These are phyloP conservation scores for Didymella segeticola DNA, from an alignment of 2,329 filamentous ascomycete genomes.

Conservation along the genomic window DNA sequence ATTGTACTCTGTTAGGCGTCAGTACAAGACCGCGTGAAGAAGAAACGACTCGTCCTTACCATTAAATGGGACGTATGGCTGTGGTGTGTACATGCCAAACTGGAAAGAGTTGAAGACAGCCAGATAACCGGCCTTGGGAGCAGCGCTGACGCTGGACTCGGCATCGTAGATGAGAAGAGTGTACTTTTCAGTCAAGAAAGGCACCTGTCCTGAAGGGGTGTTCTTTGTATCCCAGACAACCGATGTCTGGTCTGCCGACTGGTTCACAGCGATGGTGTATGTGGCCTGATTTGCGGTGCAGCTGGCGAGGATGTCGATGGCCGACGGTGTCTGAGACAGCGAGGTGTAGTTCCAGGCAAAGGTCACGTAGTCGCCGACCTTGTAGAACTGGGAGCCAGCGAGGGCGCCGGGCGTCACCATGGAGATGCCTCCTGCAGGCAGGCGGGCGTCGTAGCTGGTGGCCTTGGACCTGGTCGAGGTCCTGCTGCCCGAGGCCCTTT, in stretches of 20 bases:
- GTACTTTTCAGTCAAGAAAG: slow-evolving; percentile 66
- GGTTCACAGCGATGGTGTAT: slow-evolving; percentile 68
- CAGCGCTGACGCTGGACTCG: slow-evolving; percentile 58
- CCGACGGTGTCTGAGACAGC: slow-evolving; percentile 63
- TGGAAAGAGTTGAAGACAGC: slow-evolving; percentile 58
- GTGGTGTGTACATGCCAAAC: slow-evolving; percentile 69
- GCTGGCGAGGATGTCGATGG: slow-evolving; percentile 67
- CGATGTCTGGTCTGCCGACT: slow-evolving; percentile 59
- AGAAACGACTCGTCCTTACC: slow-evolving; percentile 56
- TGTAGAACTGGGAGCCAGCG: slow-evolving; percentile 65
- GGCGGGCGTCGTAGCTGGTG: slow-evolving; percentile 58
- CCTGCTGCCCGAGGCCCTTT: slow-evolving; percentile 26
- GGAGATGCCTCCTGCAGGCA: slow-evolving; percentile 64
- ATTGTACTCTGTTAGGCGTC: slow-evolving; percentile 52
- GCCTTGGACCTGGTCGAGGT: slow-evolving; percentile 29
- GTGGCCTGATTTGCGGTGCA: slow-evolving; percentile 65
- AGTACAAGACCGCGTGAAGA: background rate
- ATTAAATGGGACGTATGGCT: slow-evolving; percentile 57
- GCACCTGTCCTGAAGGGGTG: slow-evolving; percentile 39
- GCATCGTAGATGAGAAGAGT: slow-evolving; percentile 69
- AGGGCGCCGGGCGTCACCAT: slow-evolving; percentile 65
- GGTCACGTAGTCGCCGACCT: slow-evolving; percentile 67
- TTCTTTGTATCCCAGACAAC: slow-evolving; percentile 67
- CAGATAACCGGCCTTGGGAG: slow-evolving; percentile 63
- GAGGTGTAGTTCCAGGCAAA: slow-evolving; percentile 75